Base-by-base conservation (phyloP, 1,284 basidiomycete genomes). In the Ceratobasidium sp. region DNA sequence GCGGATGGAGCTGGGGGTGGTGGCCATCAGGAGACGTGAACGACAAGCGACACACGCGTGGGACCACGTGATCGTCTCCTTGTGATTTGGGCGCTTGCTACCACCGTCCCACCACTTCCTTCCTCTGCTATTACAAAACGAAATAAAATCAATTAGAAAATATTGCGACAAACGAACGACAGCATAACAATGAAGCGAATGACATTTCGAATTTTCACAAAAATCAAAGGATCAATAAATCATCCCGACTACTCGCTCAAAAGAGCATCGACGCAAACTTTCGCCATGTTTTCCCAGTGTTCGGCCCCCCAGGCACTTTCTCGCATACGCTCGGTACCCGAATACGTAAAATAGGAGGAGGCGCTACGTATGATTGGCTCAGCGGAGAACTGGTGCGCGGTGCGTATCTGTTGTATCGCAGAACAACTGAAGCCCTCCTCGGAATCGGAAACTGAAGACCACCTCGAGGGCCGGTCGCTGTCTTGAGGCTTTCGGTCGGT, bases 261-360 rank as follows among this genome's bases (percentile, higher is more conserved):
- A 69, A 69, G 32, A 69, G 45, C 65, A 69, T 69, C 34, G 65
- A 69, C 9, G 65, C 39, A 39, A 69, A 57, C 52, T 57, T 69
- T 57, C 52, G 34, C 65, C 65, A 53, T 23, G 21, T 16, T 16
- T 23, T 57, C 30, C 46, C 28, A 26, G 39, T 32, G 5, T n/a
- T 46, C 28, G 41, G 23, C 6, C 18, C 43, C 16, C 18, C 41
- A 12, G 30, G 18, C 18, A 32, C 60, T n/a, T 45, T 32, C 6
- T 21, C 28, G 4, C 14, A 34, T 28, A 18, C 34, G 36, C 26
- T 69, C 1, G 52, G 34, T 32, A 69, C 16, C 6, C 14, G 39
- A 32, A 57, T 30, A 23, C 28, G 60, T 2, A 21, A 16, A 6
- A 52, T 23, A 26, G 41, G 58, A 32, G 65, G 52, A 45, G 65